Evolutionary conservation across 2,329 filamentous ascomycete species (phyloP), one percentile per base, ranked within the genome.

Genomic region (Fusarium heterosporum): DNA sequence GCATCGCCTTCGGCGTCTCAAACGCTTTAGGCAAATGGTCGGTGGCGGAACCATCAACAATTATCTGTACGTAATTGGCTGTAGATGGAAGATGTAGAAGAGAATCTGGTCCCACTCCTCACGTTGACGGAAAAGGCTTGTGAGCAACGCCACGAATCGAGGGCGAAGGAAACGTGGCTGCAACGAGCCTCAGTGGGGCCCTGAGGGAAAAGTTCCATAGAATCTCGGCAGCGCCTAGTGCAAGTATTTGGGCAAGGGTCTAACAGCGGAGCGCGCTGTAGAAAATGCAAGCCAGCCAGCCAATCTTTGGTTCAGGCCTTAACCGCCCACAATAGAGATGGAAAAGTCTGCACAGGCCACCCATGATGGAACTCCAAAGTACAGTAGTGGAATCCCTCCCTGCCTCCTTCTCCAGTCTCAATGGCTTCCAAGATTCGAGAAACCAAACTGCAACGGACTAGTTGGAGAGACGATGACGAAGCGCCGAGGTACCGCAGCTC

Each of bases 91-190:
- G 43, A 41, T 60, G 48, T 56, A 50, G 51, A 61, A 45, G 40
- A 36, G 19, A 41, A 51, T 58, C 47, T 36, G 45, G 34, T 34
- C 22, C 51, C 63, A 43, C 57, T 58, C 39, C 17, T 38, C 48
- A 61, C 26, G 64, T 49, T 56, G 16, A 53, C 29, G 47, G 36
- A 48, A 54, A 50, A 36, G 38, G 38, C 60, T 49, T 55, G 43
- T 69, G 52, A 36, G 46, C 53, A 55, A 62, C 67, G 63, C 68
- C 70, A 69, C 66, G 45, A 28, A 50, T 30, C 32, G 41, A 46
- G 56, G 40, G 19, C 41, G 56, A 49, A 64, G 58, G 59, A 66
- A 71, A 66, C 66, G 70, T 72, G 68, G 70, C 70, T 72, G 61
- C 57, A 64, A 63, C 68, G 47, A 71, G 57, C 28, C 28, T 40